Conservation (phyloP, 768 basidiomycete genomes). For the Lactarius hatsudake region DNA sequence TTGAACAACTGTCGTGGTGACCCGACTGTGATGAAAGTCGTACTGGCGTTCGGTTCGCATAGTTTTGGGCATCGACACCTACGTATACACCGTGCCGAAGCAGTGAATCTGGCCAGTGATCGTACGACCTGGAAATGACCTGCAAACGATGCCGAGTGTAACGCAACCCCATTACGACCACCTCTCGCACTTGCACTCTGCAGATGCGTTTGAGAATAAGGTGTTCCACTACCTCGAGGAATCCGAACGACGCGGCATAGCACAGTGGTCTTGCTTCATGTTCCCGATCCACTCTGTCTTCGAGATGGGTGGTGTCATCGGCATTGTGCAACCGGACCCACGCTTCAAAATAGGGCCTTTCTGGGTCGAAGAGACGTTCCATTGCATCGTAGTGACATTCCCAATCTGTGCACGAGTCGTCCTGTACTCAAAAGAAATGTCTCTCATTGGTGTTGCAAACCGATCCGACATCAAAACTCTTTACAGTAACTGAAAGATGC, state of each 20-base stretch:
- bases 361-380: neutral
- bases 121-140: neutral
- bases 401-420: neutral
- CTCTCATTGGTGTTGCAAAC: neutral
- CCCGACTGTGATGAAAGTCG: neutral
- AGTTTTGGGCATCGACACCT: neutral
- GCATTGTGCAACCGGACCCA: neutral
- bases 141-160: neutral
- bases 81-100: neutral
- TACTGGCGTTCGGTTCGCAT: neutral
- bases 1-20: neutral
- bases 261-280: too few relatives aligned
- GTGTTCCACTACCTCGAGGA: too few relatives aligned
- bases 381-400: neutral
- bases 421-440: neutral
- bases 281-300: too few relatives aligned
- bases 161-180: neutral
- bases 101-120: neutral
- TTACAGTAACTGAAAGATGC: neutral
- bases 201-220: too few relatives aligned
- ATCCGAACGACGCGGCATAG: too few relatives aligned
- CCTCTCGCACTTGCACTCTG: neutral
- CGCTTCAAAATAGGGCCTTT: neutral
- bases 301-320: neutral
- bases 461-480: neutral